phyloP scores from a whole-genome alignment of 495 filamentous ascomycete species.

The Penicillium flavigenum region DNA sequence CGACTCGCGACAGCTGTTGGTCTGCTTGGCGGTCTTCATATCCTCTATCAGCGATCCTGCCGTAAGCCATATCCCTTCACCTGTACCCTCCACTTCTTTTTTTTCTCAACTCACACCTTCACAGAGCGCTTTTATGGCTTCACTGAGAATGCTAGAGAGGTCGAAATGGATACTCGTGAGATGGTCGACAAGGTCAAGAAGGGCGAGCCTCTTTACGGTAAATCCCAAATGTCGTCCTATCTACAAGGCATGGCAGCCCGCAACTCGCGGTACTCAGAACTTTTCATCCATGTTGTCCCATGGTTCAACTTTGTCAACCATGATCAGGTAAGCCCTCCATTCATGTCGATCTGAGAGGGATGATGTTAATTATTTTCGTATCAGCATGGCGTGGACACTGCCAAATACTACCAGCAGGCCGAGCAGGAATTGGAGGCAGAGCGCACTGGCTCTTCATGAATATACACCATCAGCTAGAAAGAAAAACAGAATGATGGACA shows the following conservation, averaged over 20 bases:
- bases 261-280: slow-evolving; percentile 85
- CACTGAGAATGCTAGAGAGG: slow-evolving; percentile 84
- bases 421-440: slow-evolving; percentile 90
- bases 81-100: not conserved
- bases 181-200: slow-evolving; percentile 95
- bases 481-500: slow-evolving; percentile 7
- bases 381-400: slow-evolving; percentile 93
- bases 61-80: slow-evolving; percentile 41
- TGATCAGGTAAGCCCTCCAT: slow-evolving; percentile 56
- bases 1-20: slow-evolving; percentile 71
- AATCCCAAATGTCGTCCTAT: slow-evolving; percentile 70
- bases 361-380: slow-evolving; percentile 19
- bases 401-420: slow-evolving; percentile 97
- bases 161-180: slow-evolving; percentile 95
- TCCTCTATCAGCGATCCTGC: slow-evolving; percentile 73
- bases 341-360: not conserved
- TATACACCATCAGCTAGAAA: slow-evolving; percentile 3
- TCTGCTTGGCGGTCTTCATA: slow-evolving; percentile 69
- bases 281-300: slow-evolving; percentile 79
- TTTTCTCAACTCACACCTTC: slow-evolving; percentile 17
- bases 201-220: slow-evolving; percentile 88
- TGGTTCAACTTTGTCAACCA: slow-evolving; percentile 99
- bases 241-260: slow-evolving; percentile 91
- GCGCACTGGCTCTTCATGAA: slow-evolving; percentile 36
- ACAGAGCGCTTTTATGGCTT: slow-evolving; percentile 85